Conservation (phyloP, 2,329 filamentous ascomycete species). For the Neofusicoccum ribis region DNA sequence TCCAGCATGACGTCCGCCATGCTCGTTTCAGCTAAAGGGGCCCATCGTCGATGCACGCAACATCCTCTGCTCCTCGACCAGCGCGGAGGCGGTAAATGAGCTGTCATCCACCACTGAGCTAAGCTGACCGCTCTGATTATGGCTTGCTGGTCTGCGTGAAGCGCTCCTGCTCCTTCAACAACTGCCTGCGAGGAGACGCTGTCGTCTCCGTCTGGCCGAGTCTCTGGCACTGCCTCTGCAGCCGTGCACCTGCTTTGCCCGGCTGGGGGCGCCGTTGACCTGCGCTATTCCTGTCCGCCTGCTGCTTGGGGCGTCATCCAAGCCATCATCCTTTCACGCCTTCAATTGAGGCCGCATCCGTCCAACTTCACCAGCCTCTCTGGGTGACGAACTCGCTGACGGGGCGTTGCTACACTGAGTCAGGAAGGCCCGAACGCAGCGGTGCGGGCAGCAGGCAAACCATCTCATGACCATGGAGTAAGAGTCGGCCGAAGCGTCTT, state of each 20-base stretch:
- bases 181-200: no score
- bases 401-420: neutral
- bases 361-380: conserved; percentile 1
- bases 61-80: neutral
- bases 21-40: no score
- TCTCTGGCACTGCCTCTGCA: neutral
- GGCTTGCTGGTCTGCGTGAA: neutral
- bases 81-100: neutral
- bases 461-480: neutral
- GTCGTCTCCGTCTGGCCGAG: neutral
- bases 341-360: neutral
- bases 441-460: neutral
- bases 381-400: conserved; percentile 3
- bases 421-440: conserved; percentile 4
- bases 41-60: neutral
- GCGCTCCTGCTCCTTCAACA: no score
- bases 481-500: neutral
- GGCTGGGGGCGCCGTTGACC: no score
- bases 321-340: neutral
- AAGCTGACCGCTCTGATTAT: neutral
- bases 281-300: no score
- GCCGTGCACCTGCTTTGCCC: no score
- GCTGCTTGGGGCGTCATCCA: neutral
- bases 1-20: neutral
- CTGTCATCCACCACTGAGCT: neutral